A percentile compares a stretch with the other conserved stretches of the same genome.
Conservation (phyloP, 306 rosid species). For the Senna siamea region DNA sequence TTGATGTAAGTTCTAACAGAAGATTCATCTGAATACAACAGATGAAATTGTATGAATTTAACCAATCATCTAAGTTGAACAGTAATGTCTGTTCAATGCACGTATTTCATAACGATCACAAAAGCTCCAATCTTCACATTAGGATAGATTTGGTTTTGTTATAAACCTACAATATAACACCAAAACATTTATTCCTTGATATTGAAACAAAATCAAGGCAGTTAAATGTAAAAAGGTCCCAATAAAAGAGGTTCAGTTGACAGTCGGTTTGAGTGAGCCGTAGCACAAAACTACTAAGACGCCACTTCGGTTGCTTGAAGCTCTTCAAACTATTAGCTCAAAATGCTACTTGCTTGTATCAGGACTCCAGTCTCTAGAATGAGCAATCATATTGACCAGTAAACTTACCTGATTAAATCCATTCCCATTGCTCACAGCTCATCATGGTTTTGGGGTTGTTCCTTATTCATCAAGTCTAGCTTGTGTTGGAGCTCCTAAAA, state of each 20-base stretch:
- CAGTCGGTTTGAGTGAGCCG: constrained; percentile 29
- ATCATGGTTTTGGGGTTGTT: constrained; percentile 69
- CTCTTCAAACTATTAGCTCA: constrained; percentile 45
- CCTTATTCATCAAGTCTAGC: constrained; percentile 68
- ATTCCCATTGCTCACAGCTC: constrained; percentile 61
- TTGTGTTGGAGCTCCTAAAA: constrained; percentile 83
- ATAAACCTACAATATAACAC: background rate
- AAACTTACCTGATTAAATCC: constrained; percentile 37
- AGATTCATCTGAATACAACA: background rate
- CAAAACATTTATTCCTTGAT: background rate
- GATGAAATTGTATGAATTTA: background rate
- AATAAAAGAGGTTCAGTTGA: background rate
- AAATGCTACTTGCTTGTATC: constrained; percentile 36
- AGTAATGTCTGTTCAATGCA: background rate
- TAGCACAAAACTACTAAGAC: constrained; percentile 41
- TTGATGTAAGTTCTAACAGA: background rate
- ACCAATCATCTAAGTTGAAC: background rate
- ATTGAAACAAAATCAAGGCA: background rate
- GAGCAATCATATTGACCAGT: constrained; percentile 30
- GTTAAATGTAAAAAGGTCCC: background rate
- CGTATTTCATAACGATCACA: background rate
- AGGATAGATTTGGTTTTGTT: background rate
- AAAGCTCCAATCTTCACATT: background rate
- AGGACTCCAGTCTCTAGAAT: constrained; percentile 26
- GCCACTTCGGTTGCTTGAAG: constrained; percentile 35